Percentiles rank a stretch among this genome's conserved stretches.
phyloP scores from a whole-genome alignment of 345 rosid genomes.

The Hypericum androsaemum region DNA sequence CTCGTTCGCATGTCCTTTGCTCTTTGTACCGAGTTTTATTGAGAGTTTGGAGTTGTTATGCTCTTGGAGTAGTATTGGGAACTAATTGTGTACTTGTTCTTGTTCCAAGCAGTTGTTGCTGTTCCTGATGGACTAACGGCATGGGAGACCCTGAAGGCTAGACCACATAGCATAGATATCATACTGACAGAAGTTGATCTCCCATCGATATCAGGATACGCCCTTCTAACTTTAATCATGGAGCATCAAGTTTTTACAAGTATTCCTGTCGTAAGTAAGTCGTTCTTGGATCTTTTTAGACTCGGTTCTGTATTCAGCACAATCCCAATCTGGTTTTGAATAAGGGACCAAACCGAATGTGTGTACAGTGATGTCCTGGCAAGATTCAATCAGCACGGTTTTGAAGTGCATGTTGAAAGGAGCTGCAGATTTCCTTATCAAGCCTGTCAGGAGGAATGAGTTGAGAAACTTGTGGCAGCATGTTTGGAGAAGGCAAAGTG shows the following conservation, averaged over 20 bases:
- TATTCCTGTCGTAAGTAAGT: conserved; percentile 8
- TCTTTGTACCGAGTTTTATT: not conserved
- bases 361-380: conserved; percentile 9
- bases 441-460: conserved; percentile 8
- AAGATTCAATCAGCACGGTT: conserved; percentile 6
- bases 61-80: too few relatives aligned
- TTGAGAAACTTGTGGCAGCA: conserved; percentile 7
- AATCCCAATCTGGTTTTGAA: not conserved
- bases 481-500: conserved; percentile 5
- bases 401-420: conserved; percentile 7
- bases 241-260: not conserved
- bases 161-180: conserved; percentile 3
- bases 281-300: not conserved
- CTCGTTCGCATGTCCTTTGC: too few relatives aligned
- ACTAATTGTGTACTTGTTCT: not conserved
- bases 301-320: not conserved
- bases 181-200: conserved; percentile 6
- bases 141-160: conserved; percentile 4
- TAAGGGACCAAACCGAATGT: not conserved
- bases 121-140: conserved; percentile 2
- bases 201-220: conserved; percentile 1
- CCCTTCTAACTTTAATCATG: conserved; percentile 5
- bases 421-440: conserved; percentile 6
- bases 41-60: not conserved
- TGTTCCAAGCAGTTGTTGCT: not conserved